Conservation (phyloP, 83 land plant genomes). For the Picea abies region DNA sequence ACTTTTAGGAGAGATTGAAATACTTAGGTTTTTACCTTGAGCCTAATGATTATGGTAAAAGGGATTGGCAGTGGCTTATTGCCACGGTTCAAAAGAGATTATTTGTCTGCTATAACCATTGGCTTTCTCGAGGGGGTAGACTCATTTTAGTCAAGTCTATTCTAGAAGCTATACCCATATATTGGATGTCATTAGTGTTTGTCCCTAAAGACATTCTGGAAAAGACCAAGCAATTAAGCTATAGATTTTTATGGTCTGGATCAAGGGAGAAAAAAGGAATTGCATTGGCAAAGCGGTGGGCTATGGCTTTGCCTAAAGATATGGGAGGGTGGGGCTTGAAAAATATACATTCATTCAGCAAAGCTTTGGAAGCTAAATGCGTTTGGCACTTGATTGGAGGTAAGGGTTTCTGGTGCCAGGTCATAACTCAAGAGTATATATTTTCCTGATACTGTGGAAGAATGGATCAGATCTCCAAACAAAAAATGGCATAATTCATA, state of each 20-base stretch:
- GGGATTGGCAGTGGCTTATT: background rate
- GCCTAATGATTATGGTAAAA: background rate
- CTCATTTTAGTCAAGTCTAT: background rate
- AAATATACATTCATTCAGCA: background rate
- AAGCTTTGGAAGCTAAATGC: background rate
- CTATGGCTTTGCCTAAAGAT: background rate
- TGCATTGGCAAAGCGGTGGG: background rate
- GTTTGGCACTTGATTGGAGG: background rate
- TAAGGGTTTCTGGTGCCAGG: background rate
- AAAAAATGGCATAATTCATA: background rate
- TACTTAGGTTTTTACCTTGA: background rate
- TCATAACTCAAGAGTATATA: background rate
- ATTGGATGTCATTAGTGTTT: background rate
- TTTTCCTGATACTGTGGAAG: background rate
- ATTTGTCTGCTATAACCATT: background rate
- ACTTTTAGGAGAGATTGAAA: background rate
- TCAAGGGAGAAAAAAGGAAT: background rate
- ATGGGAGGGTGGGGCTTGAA: background rate
- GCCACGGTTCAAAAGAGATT: background rate
- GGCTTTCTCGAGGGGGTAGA: background rate
- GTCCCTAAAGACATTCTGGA: background rate
- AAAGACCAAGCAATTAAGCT: background rate
- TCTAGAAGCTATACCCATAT: background rate
- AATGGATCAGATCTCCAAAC: background rate
- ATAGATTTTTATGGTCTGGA: background rate